A percentile compares a stretch with the other conserved stretches of the same genome.
phyloP scores from a whole-genome alignment of 2,329 filamentous ascomycete genomes.

The Chaetomiaceae sp. region DNA sequence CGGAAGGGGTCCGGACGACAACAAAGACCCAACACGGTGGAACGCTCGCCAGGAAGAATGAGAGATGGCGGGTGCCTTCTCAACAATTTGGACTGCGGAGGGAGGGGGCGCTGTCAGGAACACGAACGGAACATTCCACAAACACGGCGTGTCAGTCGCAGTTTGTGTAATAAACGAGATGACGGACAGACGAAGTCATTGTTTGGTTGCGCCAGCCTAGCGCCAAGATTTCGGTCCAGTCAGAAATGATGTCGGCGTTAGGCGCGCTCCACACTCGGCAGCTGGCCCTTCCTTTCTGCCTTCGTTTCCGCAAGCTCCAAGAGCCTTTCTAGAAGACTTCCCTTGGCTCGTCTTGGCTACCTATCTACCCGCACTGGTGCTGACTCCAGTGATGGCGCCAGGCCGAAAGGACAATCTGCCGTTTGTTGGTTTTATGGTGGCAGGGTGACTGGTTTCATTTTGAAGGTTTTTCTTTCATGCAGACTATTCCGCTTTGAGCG shows the following conservation, averaged over 20 bases:
- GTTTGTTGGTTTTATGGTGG: constrained; percentile 5
- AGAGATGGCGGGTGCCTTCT: too few species aligned
- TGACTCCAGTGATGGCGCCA: too few species aligned
- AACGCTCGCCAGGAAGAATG: not conserved
- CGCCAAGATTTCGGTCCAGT: too few species aligned
- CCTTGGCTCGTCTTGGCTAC: too few species aligned
- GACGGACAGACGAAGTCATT: not conserved
- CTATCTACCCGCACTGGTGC: too few species aligned
- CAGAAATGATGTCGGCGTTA: too few species aligned
- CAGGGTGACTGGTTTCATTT: not conserved
- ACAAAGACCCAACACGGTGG: not conserved
- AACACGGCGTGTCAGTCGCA: not conserved
- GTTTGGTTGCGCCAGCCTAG: too few species aligned
- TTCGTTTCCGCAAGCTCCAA: not conserved
- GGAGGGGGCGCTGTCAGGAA: not conserved
- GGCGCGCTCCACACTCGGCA: not conserved
- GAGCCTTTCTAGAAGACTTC: not conserved
- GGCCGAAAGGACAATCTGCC: not conserved
- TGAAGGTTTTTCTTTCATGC: too few species aligned
- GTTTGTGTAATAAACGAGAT: not conserved
- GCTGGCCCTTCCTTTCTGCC: not conserved
- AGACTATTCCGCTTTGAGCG: too few species aligned
- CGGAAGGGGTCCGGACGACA: not conserved
- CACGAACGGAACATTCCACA: not conserved
- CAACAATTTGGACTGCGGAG: not conserved